A percentile compares a stretch with the other conserved stretches of the same genome.
phyloP scores from a whole-genome alignment of 805 yeast species.

The Lipomyces oligophaga region DNA sequence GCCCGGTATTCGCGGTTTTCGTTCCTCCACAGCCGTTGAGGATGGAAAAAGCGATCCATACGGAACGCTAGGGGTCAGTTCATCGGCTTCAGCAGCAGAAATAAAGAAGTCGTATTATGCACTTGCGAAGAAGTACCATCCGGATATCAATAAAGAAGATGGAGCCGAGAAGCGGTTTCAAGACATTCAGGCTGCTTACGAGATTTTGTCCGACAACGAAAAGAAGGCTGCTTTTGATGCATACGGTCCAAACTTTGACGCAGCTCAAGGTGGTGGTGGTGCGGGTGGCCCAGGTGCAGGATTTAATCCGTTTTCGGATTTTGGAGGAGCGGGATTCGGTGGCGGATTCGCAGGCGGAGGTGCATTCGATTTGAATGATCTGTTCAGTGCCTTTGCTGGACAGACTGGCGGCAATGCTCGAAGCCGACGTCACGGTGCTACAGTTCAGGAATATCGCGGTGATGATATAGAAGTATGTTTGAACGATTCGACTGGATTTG shows the following conservation, averaged over 20 bases:
- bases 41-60: conserved; percentile 67
- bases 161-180: conserved; percentile 88
- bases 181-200: conserved; percentile 91
- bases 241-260: conserved; percentile 74
- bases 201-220: conserved; percentile 56
- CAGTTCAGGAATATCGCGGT: conserved; percentile 77
- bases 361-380: conserved; percentile 57
- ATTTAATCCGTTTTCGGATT: conserved; percentile 54
- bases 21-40: conserved; percentile 38
- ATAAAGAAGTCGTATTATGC: conserved; percentile 93
- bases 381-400: conserved; percentile 54
- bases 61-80: conserved; percentile 70
- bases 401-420: conserved; percentile 42
- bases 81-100: conserved; percentile 67
- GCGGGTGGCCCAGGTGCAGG: conserved; percentile 47
- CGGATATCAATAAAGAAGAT: conserved; percentile 90
- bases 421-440: conserved; percentile 36
- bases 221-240: conserved; percentile 81
- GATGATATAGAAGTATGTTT: conserved; percentile 53
- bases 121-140: conserved; percentile 90
- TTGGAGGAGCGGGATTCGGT: conserved; percentile 44
- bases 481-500: neutral
- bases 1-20: no score
- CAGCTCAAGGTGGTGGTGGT: conserved; percentile 49
- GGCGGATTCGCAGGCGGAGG: conserved; percentile 38